Evolutionary conservation across 2,329 filamentous ascomycete species (phyloP), one percentile per base, ranked within the genome.

Genomic region (Escovopsis sp.): DNA sequence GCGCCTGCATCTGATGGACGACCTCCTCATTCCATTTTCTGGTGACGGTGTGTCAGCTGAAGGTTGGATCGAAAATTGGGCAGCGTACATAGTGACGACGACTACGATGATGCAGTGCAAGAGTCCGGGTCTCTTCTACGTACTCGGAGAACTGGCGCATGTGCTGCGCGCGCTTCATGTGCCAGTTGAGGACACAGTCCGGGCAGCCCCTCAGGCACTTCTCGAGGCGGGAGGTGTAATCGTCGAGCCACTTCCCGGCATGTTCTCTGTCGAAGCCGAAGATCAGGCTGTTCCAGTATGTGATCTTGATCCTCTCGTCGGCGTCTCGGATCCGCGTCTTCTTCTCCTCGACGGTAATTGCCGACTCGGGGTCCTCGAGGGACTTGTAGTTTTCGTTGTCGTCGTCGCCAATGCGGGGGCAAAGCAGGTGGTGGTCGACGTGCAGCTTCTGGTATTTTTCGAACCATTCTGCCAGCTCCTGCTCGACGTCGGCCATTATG

Each of bases 101-200:
- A n/a, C n/a, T n/a, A n/a, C n/a, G n/a, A n/a, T n/a, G n/a, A n/a
- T n/a, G n/a, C n/a, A n/a, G n/a, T n/a, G n/a, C n/a, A n/a, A n/a
- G n/a, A n/a, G n/a, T n/a, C n/a, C n/a, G n/a, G n/a, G n/a, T 8
- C 11, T 25, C 21, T 25, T 11, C 23, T 18, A 55, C 63, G 47
- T 61, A 75, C 66, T 76, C 70, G 45, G 70, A 64, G 36, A 85
- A 61, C 33, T 70, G 62, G 40, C 74, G 70, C 23, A 82, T 58
- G 42, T 80, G 70, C 37, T 62, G 59, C 40, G 70, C 70, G 41
- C 81, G 76, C 21, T 68, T 69, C 49, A 73, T 74, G 53, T 87
- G 81, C 69, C 82, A 87, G 45, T 76, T 76, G 41, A 75, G 66
- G 35, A 82, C 76, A 50, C 81, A 87, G 35, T 70, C 65, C 35